Evolutionary conservation across 108 stramenopile genomes (phyloP), one percentile per base, ranked within the genome.

Genomic region (Halocafeteria seosinensis): DNA sequence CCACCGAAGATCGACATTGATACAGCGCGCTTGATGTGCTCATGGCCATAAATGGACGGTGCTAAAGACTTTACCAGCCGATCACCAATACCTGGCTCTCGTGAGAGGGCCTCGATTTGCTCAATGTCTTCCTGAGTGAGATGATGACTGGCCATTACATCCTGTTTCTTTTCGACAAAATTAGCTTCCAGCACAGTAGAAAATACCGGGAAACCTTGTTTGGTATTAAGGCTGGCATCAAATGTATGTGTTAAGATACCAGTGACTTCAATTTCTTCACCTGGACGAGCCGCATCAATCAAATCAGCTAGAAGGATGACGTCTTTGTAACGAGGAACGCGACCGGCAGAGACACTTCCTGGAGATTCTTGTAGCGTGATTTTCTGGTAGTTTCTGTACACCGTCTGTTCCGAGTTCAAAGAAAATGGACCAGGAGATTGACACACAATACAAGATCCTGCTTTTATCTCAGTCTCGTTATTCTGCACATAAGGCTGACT

Each of bases 281-380:
- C 97, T 34, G 92, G 96, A 61, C 96, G 73, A 1, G 92, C 93
- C 50, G 79, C 66, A 69, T 99, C 97, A 60, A 95, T 91, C 52
- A 99, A 78, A 70, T 99, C 97, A 50, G 89, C 84, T 28, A 85
- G 68, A 34, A 99, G 78, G 23, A 94, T 79, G n/a, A 95, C 87
- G 64, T 92, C 93, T 73, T 98, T 98, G 72, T 89, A 89, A n/a
- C 97, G 86, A 0, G 97, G 97, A 24, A 96, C 94, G 4, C 97
- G 87, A 0, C 97, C 97, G 1, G 97, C 91, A 4, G 92, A 93
- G 4, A 99, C 94, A 9, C 87, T 85, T 0, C 94, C 94, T 1
- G 97, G 97, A 5, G 89, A 79, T 70, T 99, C 97, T 77, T 98
- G 96, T 55, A 99, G 74, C 24, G 89, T 91, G 61, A 94, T 81